phyloP scores from a whole-genome alignment of 257 asterid genomes.

The Mitragyna speciosa region DNA sequence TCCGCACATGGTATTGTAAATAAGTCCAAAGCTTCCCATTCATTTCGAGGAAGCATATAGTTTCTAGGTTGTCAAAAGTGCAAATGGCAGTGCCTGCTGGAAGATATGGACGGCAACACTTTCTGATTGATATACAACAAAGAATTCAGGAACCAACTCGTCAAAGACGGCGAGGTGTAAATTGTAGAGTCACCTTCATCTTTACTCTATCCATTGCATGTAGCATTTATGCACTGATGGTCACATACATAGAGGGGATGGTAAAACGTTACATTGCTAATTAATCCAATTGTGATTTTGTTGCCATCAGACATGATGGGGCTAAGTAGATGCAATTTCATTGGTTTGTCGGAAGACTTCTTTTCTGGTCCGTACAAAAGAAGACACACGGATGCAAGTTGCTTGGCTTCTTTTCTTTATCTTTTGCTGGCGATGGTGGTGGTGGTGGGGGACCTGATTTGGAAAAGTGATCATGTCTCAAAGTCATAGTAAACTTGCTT shows the following conservation, averaged over 20 bases:
- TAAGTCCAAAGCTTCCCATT: background rate
- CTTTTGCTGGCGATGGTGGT: background rate
- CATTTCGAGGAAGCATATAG: background rate
- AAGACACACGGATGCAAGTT: background rate
- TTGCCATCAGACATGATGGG: background rate
- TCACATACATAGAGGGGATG: background rate
- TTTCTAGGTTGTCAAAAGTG: background rate
- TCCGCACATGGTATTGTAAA: background rate
- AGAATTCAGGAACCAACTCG: background rate
- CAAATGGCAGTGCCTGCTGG: background rate
- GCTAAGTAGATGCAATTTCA: background rate
- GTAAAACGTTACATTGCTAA: background rate
- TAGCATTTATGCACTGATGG: background rate
- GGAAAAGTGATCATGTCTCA: background rate
- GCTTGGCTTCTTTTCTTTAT: background rate
- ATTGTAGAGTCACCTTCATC: background rate
- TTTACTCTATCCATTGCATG: background rate
- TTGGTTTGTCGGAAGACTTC: too few species aligned
- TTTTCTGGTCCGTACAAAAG: background rate
- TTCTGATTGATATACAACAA: background rate
- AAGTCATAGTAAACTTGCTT: background rate
- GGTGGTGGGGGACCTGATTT: slow-evolving; percentile 9
- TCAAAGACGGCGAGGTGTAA: background rate
- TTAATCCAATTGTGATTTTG: background rate
- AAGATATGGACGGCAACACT: background rate